These are phyloP conservation scores for Colletotrichum tropicicola DNA, from an alignment of 2,329 filamentous ascomycete species.

Conservation along the genomic window DNA sequence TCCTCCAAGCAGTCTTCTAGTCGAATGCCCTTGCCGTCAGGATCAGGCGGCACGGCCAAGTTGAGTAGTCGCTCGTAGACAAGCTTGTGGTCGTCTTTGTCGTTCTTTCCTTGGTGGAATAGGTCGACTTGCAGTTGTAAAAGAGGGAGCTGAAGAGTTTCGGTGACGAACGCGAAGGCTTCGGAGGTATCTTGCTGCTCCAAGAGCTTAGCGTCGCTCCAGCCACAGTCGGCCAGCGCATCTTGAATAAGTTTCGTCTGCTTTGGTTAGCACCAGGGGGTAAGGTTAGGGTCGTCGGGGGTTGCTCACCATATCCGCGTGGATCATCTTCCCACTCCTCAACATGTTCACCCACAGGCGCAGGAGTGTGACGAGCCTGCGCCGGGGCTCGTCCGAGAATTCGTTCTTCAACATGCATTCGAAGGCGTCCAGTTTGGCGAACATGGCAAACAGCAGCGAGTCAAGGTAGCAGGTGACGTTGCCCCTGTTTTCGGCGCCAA, in stretches of 20 bases:
- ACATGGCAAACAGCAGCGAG: conserved; percentile 93
- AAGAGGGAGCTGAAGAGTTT: conserved; percentile 85
- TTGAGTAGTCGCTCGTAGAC: conserved; percentile 92
- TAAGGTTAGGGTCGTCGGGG: too few species aligned
- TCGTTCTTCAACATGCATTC: conserved; percentile 89
- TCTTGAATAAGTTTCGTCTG: conserved; percentile 87
- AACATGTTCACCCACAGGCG: conserved; percentile 95
- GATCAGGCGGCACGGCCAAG: conserved; percentile 84
- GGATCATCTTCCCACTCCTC: conserved; percentile 84
- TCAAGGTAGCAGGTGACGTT: conserved; percentile 96
- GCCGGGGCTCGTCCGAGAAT: conserved; percentile 75
- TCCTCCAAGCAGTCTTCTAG: conserved; percentile 92
- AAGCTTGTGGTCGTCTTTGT: conserved; percentile 91
- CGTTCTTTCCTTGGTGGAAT: conserved; percentile 88
- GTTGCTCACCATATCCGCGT: conserved; percentile 79
- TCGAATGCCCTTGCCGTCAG: conserved; percentile 75
- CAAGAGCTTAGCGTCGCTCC: conserved; percentile 80
- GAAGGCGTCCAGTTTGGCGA: conserved; percentile 87
- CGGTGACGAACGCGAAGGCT: conserved; percentile 94
- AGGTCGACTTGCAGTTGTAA: conserved; percentile 94
- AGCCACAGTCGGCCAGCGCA: conserved; percentile 84
- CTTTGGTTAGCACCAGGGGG: conserved; percentile 35
- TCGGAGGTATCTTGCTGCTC: conserved; percentile 96
- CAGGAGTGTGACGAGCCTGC: conserved; percentile 79
- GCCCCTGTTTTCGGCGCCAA: conserved; percentile 86